These are phyloP conservation scores for Zea mays DNA, from an alignment of 176 grass and related monocot species.

Conservation along the genomic window Zm-B73-REFERENCE-NAM-5.0 NC_050098.1:181086001-181086500, in stretches of 20 bases:
- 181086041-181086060: slow-evolving; percentile 98
- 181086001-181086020: slow-evolving; percentile 78
- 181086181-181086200: background rate
- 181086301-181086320: background rate
- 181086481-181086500: background rate
- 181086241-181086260: background rate
- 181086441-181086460: background rate
- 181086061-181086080: slow-evolving; percentile 57
- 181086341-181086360: background rate
- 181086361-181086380: slow-evolving; percentile 1
- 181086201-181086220: background rate
- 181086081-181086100: slow-evolving; percentile 16
- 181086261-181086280: background rate
- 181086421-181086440: background rate
- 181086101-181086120: slow-evolving; percentile 5
- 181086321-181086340: background rate
- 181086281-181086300: background rate
- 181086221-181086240: background rate
- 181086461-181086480: slow-evolving; percentile 10
- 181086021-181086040: slow-evolving; percentile 98
- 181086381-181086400: background rate
- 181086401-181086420: background rate
- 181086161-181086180: slow-evolving; percentile 16
- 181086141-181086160: background rate
- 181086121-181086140: slow-evolving; percentile 20